A percentile compares a stretch with the other conserved stretches of the same genome.
Evolutionary conservation across 2,329 filamentous ascomycete species (phyloP).

Genomic region (Aaosphaeria arxii): DNA sequence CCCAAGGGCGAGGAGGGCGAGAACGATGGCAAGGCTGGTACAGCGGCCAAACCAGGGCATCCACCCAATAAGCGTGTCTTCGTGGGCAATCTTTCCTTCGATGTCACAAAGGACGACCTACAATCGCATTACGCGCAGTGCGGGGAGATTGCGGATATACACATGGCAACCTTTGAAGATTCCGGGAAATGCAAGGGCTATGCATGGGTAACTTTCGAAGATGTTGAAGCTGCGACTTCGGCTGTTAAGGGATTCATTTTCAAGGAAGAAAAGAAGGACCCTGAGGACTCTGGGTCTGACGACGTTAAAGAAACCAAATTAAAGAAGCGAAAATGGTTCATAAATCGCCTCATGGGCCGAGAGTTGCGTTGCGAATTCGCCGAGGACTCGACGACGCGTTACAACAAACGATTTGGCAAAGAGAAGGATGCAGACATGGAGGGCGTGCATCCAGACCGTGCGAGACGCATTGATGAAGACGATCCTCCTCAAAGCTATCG

Average conservation of each 20-base stretch:
- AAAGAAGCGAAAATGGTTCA: conserved; percentile 66
- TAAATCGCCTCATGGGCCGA: conserved; percentile 79
- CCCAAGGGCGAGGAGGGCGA: conserved; percentile 38
- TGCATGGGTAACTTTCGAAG: conserved; percentile 89
- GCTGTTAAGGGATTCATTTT: conserved; percentile 80
- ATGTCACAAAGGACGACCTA: conserved; percentile 70
- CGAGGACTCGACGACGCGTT: conserved; percentile 82
- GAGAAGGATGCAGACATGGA: conserved; percentile 45
- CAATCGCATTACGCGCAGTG: conserved; percentile 80
- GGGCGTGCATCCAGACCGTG: conserved; percentile 32
- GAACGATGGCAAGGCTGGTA: conserved; percentile 29
- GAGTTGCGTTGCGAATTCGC: conserved; percentile 87
- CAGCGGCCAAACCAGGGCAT: conserved; percentile 40
- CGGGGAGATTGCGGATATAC: conserved; percentile 76
- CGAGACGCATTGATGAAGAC: conserved; percentile 22
- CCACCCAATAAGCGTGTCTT: conserved; percentile 79
- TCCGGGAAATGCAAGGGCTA: conserved; percentile 97
- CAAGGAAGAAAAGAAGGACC: conserved; percentile 54
- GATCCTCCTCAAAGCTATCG: conserved; percentile 19
- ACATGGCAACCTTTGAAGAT: conserved; percentile 94
- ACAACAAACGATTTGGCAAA: conserved; percentile 92
- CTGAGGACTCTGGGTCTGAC: conserved; percentile 56
- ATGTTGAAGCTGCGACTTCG: conserved; percentile 68
- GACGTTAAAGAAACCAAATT: conserved; percentile 43
- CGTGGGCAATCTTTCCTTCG: conserved; percentile 60